phyloP scores from a whole-genome alignment of 306 rosid species.

The Sindora glabra region DNA sequence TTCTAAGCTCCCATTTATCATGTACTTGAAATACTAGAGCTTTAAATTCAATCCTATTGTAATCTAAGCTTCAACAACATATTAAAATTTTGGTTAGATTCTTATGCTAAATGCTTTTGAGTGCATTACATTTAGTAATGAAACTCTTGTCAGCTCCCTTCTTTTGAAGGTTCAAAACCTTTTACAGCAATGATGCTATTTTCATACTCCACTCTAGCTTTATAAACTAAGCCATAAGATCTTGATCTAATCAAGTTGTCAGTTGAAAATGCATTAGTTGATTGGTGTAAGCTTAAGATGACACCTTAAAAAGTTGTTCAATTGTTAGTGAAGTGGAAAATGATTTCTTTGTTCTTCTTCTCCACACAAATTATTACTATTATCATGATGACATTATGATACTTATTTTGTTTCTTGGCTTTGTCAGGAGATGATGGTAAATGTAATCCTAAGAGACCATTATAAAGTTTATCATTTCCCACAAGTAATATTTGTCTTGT shows the following conservation, averaged over 20 bases:
- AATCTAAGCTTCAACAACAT: constrained; percentile 7
- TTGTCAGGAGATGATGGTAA: background rate
- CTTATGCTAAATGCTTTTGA: background rate
- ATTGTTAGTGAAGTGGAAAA: background rate
- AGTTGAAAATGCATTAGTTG: background rate
- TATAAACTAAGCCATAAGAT: constrained; percentile 6
- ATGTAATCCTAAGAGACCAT: background rate
- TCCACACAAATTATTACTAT: background rate
- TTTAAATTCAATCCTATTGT: background rate
- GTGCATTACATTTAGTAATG: background rate
- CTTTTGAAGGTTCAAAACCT: constrained; percentile 13
- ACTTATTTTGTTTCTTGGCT: background rate
- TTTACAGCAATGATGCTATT: background rate
- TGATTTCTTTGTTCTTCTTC: background rate
- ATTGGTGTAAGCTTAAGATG: background rate
- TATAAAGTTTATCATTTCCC: background rate
- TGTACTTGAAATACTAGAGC: background rate
- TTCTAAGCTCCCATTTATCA: background rate
- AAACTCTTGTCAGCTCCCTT: constrained; percentile 14
- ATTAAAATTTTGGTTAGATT: constrained; percentile 6
- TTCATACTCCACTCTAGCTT: background rate
- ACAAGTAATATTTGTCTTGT: background rate
- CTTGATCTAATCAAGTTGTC: constrained; percentile 8
- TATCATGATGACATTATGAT: background rate
- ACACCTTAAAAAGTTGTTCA: background rate